phyloP scores from a whole-genome alignment of 1,139 yeast genomes.

The Debaryomyces singareniensis region DNA sequence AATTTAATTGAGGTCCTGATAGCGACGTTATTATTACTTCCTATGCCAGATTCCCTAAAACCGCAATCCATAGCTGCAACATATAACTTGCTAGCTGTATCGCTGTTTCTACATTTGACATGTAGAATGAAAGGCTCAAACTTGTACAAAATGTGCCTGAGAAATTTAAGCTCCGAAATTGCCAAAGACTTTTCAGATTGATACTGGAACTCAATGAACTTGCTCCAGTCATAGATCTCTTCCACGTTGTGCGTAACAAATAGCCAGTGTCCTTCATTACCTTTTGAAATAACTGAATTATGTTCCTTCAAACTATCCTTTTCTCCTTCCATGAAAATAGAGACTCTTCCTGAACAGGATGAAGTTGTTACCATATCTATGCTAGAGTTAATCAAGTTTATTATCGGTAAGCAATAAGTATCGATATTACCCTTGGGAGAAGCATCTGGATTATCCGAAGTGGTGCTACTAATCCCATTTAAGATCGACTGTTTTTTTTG shows the following conservation, averaged over 20 bases:
- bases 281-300: conserved; percentile 70
- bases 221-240: conserved; percentile 49
- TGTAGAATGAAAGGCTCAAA: conserved; percentile 83
- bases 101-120: conserved; percentile 64
- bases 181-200: conserved; percentile 4
- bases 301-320: conserved; percentile 15
- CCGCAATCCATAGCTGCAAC: conserved; percentile 79
- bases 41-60: conserved; percentile 82
- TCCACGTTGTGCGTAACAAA: conserved; percentile 65
- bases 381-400: conserved; percentile 56
- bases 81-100: conserved; percentile 55
- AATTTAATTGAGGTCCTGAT: conserved; percentile 65
- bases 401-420: conserved; percentile 62
- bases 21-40: conserved; percentile 72
- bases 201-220: conserved; percentile 20
- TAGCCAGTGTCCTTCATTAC: conserved; percentile 80
- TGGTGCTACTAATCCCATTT: conserved; percentile 42
- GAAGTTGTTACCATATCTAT: conserved; percentile 77
- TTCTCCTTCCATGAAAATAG: conserved; percentile 70
- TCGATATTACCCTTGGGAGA: conserved; percentile 87
- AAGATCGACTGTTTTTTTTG: conserved; percentile 62
- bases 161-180: conserved; percentile 9
- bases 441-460: conserved; percentile 48
- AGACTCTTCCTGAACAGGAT: conserved; percentile 82
- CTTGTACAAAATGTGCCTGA: conserved; percentile 62